A percentile compares a stretch with the other conserved stretches of the same genome.
Conservation (phyloP, 2,329 filamentous ascomycete species). For the Trichoderma sp. region DNA sequence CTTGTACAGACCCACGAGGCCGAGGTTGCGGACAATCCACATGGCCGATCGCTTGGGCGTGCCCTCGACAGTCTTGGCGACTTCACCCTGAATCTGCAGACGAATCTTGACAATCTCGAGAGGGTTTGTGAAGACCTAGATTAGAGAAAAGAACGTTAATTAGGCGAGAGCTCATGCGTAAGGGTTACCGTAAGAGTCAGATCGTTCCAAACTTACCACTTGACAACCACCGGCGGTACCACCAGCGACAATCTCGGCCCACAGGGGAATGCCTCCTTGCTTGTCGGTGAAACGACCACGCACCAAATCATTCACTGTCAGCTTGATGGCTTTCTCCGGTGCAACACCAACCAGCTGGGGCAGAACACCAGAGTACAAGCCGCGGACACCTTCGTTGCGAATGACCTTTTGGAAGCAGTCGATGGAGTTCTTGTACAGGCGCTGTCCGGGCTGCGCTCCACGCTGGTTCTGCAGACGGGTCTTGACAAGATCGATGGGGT, state of each 20-base stretch:
- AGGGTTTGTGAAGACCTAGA: conserved; percentile 90
- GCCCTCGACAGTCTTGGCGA: conserved; percentile 81
- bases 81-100: conserved; percentile 93
- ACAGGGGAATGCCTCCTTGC: conserved; percentile 68
- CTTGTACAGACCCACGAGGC: conserved; percentile 93
- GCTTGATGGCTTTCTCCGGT: conserved; percentile 99
- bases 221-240: conserved; percentile 89
- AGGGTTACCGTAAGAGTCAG: not conserved
- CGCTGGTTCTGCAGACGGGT: conserved; percentile 98
- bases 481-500: conserved; percentile 98
- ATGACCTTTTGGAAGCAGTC: conserved; percentile 94
- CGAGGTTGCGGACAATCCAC: conserved; percentile 96
- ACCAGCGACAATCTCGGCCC: conserved; percentile 80
- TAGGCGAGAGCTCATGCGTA: not conserved
- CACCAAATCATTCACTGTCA: conserved; percentile 95
- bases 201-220: conserved; percentile 65
- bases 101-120: conserved; percentile 99
- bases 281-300: conserved; percentile 73
- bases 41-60: conserved; percentile 87
- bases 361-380: conserved; percentile 90
- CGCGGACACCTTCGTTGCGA: conserved; percentile 83
- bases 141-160: not conserved
- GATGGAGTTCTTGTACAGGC: conserved; percentile 93
- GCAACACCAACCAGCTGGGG: conserved; percentile 96
- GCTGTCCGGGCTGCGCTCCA: conserved; percentile 74